Conservation (phyloP, 768 basidiomycete species). For the Suillus ampliporus region DNA sequence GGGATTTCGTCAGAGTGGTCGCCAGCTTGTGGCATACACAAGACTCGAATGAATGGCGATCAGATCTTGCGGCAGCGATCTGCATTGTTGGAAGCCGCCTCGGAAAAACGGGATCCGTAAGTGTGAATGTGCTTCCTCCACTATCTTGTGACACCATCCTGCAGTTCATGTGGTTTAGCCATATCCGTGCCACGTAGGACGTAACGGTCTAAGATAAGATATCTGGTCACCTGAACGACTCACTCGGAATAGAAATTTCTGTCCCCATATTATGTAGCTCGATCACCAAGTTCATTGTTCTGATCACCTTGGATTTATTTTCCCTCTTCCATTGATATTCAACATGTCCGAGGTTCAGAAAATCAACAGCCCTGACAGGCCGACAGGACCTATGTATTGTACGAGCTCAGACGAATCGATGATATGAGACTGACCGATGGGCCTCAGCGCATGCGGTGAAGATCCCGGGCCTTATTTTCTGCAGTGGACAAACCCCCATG, state of each 20-base stretch:
- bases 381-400: slow-evolving; percentile 26
- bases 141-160: slow-evolving; percentile 9
- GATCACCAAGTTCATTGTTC: neutral
- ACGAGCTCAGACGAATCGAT: neutral
- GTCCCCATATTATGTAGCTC: slow-evolving; percentile 7
- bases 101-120: slow-evolving; percentile 7
- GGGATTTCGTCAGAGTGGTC: slow-evolving; percentile 8
- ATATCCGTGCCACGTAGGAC: slow-evolving; percentile 1
- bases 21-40: neutral
- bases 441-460: slow-evolving; percentile 59
- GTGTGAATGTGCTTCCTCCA: slow-evolving; percentile 1
- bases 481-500: slow-evolving; percentile 64
- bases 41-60: neutral
- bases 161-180: slow-evolving; percentile 3
- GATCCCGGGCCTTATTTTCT: slow-evolving; percentile 61
- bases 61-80: neutral
- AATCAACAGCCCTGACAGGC: slow-evolving; percentile 56
- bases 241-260: neutral
- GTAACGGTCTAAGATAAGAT: slow-evolving; percentile 5
- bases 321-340: slow-evolving; percentile 16
- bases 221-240: slow-evolving; percentile 10
- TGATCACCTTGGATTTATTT: neutral
- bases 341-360: slow-evolving; percentile 57
- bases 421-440: slow-evolving; percentile 1
- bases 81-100: neutral